phyloP scores from a whole-genome alignment of 2,329 filamentous ascomycete genomes.

The Onygenales sp. region DNA sequence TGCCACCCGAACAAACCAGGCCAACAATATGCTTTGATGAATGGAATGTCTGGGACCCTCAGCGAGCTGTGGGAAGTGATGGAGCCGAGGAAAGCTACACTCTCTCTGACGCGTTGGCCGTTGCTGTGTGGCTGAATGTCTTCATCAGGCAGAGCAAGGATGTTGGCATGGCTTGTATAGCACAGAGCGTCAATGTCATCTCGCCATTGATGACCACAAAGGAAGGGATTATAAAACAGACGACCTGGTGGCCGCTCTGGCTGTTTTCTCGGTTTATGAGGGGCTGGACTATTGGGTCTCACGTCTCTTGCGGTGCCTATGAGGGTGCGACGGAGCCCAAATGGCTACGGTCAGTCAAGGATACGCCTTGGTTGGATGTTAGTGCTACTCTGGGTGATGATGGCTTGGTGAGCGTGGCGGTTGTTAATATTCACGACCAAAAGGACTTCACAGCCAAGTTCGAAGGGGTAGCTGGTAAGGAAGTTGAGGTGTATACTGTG shows the following conservation, averaged over 20 bases:
- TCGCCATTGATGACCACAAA: conserved; percentile 63
- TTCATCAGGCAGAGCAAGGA: conserved; percentile 63
- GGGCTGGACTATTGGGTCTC: conserved; percentile 56
- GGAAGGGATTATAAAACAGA: conserved; percentile 57
- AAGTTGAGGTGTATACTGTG: conserved; percentile 55
- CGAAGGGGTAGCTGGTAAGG: conserved; percentile 43
- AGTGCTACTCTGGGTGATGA: conserved; percentile 37
- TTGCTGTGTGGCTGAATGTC: conserved; percentile 65
- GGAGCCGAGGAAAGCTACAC: conserved; percentile 69
- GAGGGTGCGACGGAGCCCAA: conserved; percentile 42
- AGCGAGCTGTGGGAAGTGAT: conserved; percentile 58
- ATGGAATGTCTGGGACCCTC: conserved; percentile 76
- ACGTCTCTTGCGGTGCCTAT: conserved; percentile 56
- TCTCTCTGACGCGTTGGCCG: conserved; percentile 65
- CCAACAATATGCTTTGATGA: conserved; percentile 74
- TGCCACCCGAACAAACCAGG: conserved; percentile 47
- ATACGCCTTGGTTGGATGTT: conserved; percentile 52
- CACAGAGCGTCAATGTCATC: conserved; percentile 70
- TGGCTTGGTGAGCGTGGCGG: conserved; percentile 56
- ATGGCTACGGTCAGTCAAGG: conserved; percentile 40
- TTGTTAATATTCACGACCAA: conserved; percentile 62
- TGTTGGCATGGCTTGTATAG: conserved; percentile 70
- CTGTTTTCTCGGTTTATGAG: conserved; percentile 66
- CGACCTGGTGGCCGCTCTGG: conserved; percentile 65
- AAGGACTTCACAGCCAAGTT: conserved; percentile 51